Base-by-base conservation (phyloP, 2,329 filamentous ascomycete species). In the Periconia digitata region DNA sequence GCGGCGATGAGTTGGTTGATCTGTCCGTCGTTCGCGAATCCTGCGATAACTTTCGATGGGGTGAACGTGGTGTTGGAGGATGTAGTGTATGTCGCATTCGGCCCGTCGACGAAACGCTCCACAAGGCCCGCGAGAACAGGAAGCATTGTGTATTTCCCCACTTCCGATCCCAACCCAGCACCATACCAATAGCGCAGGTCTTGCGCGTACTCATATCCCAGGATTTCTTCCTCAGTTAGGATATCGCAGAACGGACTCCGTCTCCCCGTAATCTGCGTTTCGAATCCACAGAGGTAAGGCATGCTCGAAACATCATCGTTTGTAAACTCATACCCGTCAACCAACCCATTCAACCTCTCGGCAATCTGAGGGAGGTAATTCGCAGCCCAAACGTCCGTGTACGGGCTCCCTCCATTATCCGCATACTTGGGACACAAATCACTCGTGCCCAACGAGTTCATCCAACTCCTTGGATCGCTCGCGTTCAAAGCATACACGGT, bases 221-320 rank as follows among this genome's bases (percentile, higher is more conserved):
- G 72, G 46, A 86, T 75, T 64, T 89, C 85, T 2, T 81, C 73
- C 27, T 85, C 74, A 3, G 79, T 84, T 58, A 86, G 84, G 15
- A 85, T 74, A 43, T 73, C 72, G 62, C 85, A 88, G 73, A 82
- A 87, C 0, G 84, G 81, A 4, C 82, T 86, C 15, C 51, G 57
- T 2, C 70, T 71, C 1, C 85, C 85, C 0, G 76, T 82, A 54
- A 88, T 86, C 58, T 88, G 85, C 3, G 79, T 83, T 59, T 89
- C 85, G 50, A 86, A 89, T 3, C 84, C 85, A 56, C 85, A 89
- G n/a, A 87, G 74, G 56, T 88, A 87, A 0, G 84, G 84, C 42
- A 88, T 83, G 38, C 79, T 77, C 7, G 71, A 73, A 36, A 85
- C 72, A 48, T 87, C 82, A 1, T 66, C 69, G 24, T 77, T 70